Percentiles rank a stretch among this genome's conserved stretches.
Conservation (phyloP, 2,329 filamentous ascomycete species). For the Ophiostoma ips region DNA sequence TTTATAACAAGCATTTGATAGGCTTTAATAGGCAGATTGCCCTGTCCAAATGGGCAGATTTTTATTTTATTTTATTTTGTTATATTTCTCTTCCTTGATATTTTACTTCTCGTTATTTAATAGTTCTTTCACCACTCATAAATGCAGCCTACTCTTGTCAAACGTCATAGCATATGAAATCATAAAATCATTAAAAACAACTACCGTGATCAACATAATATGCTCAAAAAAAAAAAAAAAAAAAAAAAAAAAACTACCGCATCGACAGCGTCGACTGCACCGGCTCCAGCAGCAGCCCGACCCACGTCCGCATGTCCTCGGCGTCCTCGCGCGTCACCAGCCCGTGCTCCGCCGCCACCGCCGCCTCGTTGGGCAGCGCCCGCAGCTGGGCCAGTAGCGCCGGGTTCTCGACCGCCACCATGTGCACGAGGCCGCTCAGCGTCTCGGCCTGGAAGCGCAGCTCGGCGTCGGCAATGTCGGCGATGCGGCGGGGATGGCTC, state of each 20-base stretch:
- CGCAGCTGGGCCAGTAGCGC: not conserved
- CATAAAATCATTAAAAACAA: too few relatives aligned
- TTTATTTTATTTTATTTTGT: too few relatives aligned
- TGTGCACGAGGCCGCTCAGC: conserved; percentile 33
- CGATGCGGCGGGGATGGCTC: not conserved
- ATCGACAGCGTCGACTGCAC: not conserved
- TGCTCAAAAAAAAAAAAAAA: too few relatives aligned
- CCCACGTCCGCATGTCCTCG: not conserved
- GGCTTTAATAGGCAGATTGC: too few relatives aligned
- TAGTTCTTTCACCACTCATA: too few relatives aligned
- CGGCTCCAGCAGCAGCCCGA: not conserved
- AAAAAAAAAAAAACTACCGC: not conserved
- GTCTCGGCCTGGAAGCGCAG: conserved; percentile 24
- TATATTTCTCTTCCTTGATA: too few relatives aligned
- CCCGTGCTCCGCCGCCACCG: not conserved
- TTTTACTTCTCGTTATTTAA: too few relatives aligned
- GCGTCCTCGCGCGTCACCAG: not conserved
- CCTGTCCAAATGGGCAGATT: too few relatives aligned
- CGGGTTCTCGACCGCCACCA: conserved; percentile 8
- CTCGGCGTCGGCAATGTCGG: not conserved
- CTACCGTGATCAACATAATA: too few relatives aligned
- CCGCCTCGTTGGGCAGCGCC: not conserved
- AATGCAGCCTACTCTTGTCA: too few relatives aligned
- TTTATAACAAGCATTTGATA: too few relatives aligned
- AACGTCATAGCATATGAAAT: too few relatives aligned